Base-by-base conservation (phyloP, 2,329 filamentous ascomycete genomes). In the Thelonectria olida region DNA sequence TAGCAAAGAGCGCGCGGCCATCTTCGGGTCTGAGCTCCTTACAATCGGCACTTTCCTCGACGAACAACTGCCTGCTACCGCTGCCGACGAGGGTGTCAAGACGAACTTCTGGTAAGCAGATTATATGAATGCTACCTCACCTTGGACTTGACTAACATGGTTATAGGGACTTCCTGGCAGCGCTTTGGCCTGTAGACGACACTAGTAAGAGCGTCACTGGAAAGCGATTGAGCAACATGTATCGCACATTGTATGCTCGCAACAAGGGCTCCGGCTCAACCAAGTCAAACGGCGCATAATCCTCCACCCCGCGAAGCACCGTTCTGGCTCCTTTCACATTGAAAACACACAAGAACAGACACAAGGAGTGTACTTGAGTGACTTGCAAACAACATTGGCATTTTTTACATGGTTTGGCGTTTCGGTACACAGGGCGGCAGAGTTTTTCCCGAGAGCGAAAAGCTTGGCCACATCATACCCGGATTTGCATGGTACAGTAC, bases 21-120 rank as follows among this genome's bases (percentile, higher is more conserved):
- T 88, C 42, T 85, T 90, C 71, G 88, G 88, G 67, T 78, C 80
- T 25, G 85, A 89, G 70, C 76, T 90, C 36, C 79, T 88, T 41
- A 82, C 82, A 5, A 88, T 90, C 73, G 88, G 88, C 54, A 84
- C 85, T 57, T 89, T 88, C 68, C 84, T 90, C 63, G 83, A 85
- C 50, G 78, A 78, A 61, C 76, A 75, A 58, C 67, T 80, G 27
- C 75, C 81, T 31, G 80, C 79, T 52, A 80, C 81, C 27, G 71
- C 74, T 50, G 75, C 77, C 10, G 75, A 79, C 34, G 75, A 78
- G 47, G 75, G 76, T 61, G 72, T 84, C 39, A 82, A 84, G 67
- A 80, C 80, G 49, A 81, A 82, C 51, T 79, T 85, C 57, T 86
- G 83, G 83, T 85, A 75, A 75, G 82, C 72, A 13, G 19, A 44